Evolutionary conservation across 805 yeast species (phyloP), one percentile per base, ranked within the genome.

Genomic region (Brettanomyces custersianus): DNA sequence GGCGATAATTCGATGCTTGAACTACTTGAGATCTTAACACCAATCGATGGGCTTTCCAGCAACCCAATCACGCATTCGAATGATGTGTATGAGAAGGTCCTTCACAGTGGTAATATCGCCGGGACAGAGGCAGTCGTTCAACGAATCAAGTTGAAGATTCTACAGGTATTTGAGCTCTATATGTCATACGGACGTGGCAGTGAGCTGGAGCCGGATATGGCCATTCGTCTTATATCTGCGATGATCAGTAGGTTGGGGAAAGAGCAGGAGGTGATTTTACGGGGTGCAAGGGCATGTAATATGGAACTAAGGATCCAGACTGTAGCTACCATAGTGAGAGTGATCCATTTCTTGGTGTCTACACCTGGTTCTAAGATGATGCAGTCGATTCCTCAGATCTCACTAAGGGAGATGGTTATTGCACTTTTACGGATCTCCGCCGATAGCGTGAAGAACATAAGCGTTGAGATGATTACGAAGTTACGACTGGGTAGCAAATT

Each of bases 1-100:
- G 84, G 84, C 1, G 70, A 72, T 43, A 73, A 71, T 40, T 37
- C 42, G 2, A 72, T 69, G 45, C 55, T 63, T 20, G 42, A 41
- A 10, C 59, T 70, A 15, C 46, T 77, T 23, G 67, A 66, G 16
- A 51, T 59, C 20, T 49, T 71, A 3, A 55, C 72, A 4, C 72
- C 76, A 1, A 15, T 39, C 5, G 31, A 41, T 20, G 41, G 37
- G 23, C 22, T 42, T 3, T 37, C 48, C 3, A 35, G 45, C 17
- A 27, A 13, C 4, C 54, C 60, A 4, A 31, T 43, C 10, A 40
- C 61, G 0, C 53, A 56, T 29, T 52, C 60, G 3, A 42, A 43
- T 39, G 59, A 55, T 34, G 37, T 33, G 4, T 48, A 52, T 24
- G 30, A 41, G 9, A 41, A 40, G 15, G 35, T 42, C 4, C 33